phyloP scores from a whole-genome alignment of 106 monocot genomes.

The Dendrobium huoshanense region DNA sequence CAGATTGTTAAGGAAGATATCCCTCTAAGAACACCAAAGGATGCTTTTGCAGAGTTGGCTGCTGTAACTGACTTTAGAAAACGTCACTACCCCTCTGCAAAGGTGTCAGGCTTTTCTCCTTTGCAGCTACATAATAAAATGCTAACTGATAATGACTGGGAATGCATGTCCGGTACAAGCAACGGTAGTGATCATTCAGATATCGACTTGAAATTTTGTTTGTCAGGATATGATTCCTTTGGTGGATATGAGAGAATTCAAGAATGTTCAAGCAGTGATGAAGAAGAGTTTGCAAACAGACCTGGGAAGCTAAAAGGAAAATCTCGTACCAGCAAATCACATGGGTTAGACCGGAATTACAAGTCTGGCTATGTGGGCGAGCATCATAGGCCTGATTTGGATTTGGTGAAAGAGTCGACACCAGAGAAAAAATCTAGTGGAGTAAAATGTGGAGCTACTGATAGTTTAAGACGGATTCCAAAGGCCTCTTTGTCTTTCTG shows the following conservation, averaged over 20 bases:
- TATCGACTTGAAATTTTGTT: conserved; percentile 25
- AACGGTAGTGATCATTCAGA: conserved; percentile 39
- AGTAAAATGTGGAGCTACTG: conserved; percentile 1
- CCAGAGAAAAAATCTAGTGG: conserved; percentile 13
- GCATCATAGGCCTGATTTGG: conserved; percentile 9
- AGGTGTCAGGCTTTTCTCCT: conserved; percentile 21
- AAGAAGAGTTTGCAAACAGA: conserved; percentile 38
- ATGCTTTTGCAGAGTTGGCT: conserved; percentile 69
- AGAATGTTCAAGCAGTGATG: conserved; percentile 48
- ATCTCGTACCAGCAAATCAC: conserved; percentile 7
- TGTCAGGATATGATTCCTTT: conserved; percentile 29
- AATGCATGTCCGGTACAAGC: conserved; percentile 34
- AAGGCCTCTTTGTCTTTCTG: conserved; percentile 75
- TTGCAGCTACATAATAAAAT: conserved; percentile 8
- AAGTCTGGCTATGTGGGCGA: conserved; percentile 14
- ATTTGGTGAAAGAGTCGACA: conserved; percentile 22
- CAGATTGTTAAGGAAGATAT: conserved; percentile 86
- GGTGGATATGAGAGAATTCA: conserved; percentile 15
- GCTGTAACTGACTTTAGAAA: conserved; percentile 29
- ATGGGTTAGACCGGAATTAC: conserved; percentile 9
- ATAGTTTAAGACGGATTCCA: conserved; percentile 12
- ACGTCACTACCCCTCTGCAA: conserved; percentile 11
- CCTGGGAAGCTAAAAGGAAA: conserved; percentile 8
- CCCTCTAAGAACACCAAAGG: conserved; percentile 79
- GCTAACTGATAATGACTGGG: conserved; percentile 48